Evolutionary conservation across 306 rosid genomes (phyloP).

Genomic region (Prinsepia uniflora): DNA sequence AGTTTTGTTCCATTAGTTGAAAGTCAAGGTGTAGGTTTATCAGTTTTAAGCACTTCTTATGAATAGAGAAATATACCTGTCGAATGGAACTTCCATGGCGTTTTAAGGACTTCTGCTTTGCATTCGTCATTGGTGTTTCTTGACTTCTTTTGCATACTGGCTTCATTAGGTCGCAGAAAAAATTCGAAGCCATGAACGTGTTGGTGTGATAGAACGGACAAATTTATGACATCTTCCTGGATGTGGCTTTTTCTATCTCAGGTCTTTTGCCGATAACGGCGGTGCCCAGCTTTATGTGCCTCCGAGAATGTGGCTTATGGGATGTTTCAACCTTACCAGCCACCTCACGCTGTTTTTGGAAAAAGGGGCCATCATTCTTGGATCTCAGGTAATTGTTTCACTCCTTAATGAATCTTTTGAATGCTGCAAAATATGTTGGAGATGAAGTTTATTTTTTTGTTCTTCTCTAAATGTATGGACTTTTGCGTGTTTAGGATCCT

Average conservation of each 20-base stretch:
- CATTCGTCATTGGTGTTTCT: background rate
- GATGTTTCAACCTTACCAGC: conserved; percentile 91
- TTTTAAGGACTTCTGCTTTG: background rate
- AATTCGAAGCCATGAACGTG: conserved; percentile 74
- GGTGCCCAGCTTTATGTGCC: conserved; percentile 98
- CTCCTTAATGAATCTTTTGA: conserved; percentile 3
- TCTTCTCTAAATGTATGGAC: background rate
- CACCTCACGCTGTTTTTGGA: conserved; percentile 94
- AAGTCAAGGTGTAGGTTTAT: background rate
- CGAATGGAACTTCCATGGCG: background rate
- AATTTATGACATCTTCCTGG: conserved; percentile 78
- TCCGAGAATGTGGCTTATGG: conserved; percentile 88
- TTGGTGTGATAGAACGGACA: conserved; percentile 76
- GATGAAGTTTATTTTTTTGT: background rate
- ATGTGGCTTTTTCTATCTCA: conserved; percentile 88
- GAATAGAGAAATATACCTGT: background rate
- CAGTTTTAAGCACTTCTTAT: background rate
- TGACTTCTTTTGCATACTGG: conserved; percentile 14
- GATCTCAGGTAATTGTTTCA: conserved; percentile 75
- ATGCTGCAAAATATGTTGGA: background rate
- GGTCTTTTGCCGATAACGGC: conserved; percentile 95
- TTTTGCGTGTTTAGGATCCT: conserved; percentile 56
- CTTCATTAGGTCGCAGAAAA: conserved; percentile 75
- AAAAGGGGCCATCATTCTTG: conserved; percentile 82
- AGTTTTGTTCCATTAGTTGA: background rate